Evolutionary conservation across 2,329 filamentous ascomycete genomes (phyloP), one percentile per base, ranked within the genome.

Genomic region (Aspergillus felis): DNA sequence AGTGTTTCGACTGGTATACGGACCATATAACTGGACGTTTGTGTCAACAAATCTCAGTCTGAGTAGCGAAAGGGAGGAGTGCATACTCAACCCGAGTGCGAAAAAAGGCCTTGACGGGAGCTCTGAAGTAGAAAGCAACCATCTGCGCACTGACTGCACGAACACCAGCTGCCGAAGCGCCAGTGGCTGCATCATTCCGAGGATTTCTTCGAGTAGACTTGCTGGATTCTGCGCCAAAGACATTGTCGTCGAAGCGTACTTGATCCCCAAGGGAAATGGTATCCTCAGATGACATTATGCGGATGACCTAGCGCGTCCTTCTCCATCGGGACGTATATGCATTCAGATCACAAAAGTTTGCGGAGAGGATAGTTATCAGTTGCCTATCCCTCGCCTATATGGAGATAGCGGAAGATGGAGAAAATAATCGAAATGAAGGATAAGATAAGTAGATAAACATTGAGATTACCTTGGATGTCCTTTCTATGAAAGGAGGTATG

Each of bases 101-200:
- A 76, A 97, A 96, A 72, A 97, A 97, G 17, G 92, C 90, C 76
- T 96, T 96, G 54, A 92, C 89, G 0, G 92, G 92, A 0, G 91
- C 91, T 56, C 92, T 83, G 71, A 96, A 97, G 77, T 96, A 97
- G 67, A 96, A 96, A 25, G 91, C 88, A 55, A 96, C 84, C 66
- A 91, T 81, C 70, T 95, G 89, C 7, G 91, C 89, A 66, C 88
- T 92, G 61, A 96, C 74, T 28, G 92, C 92, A 50, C 92, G 88
- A 61, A 92, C 89, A 44, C 90, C 86, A 24, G 92, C 92, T 4
- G 92, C 92, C 24, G 90, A 92, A n/a, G 90, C 89, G 50, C 90
- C 92, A 17, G 85, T 87, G 12, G 83, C 81, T 14, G 85, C 82
- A 79, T 84, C 83, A 57, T 79, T 82, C 62, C 83, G 82, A 58